phyloP scores from a whole-genome alignment of 2,329 filamentous ascomycete species.

The Aspergillus tamarii region DNA sequence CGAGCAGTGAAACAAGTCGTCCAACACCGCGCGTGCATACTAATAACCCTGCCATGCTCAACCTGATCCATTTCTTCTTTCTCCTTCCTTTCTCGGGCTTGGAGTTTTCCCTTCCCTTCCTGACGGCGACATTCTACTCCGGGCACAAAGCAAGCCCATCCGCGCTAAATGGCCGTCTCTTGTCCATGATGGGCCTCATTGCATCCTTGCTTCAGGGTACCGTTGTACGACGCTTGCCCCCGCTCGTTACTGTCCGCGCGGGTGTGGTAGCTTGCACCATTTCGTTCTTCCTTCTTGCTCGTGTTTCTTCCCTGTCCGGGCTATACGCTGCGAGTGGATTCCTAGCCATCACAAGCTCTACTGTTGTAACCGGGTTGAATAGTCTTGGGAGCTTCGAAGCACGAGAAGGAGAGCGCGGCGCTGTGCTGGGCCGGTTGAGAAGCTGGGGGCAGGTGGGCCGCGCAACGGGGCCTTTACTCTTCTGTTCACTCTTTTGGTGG shows the following conservation, averaged over 20 bases:
- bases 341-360: constrained; percentile 87
- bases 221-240: constrained; percentile 82
- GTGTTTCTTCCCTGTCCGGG: constrained; percentile 66
- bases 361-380: constrained; percentile 92
- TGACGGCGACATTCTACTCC: constrained; percentile 92
- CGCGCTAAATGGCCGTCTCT: constrained; percentile 77
- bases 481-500: constrained; percentile 99
- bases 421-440: constrained; percentile 81
- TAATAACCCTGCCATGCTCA: constrained; percentile 82
- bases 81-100: constrained; percentile 97
- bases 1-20: neutral
- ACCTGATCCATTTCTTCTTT: constrained; percentile 84
- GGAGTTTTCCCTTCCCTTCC: constrained; percentile 96
- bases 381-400: constrained; percentile 91
- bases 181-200: constrained; percentile 89
- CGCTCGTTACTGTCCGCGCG: constrained; percentile 75
- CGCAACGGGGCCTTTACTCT: constrained; percentile 82
- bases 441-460: constrained; percentile 83
- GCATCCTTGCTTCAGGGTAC: constrained; percentile 91
- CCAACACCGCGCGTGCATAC: constrained; percentile 57
- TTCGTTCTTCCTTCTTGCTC: constrained; percentile 79
- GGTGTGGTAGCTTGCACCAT: constrained; percentile 77
- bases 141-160: constrained; percentile 62
- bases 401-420: constrained; percentile 75
- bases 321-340: constrained; percentile 83